These are phyloP conservation scores for Mycena galericulata DNA, from an alignment of 768 basidiomycete genomes.

Conservation along the genomic window DNA sequence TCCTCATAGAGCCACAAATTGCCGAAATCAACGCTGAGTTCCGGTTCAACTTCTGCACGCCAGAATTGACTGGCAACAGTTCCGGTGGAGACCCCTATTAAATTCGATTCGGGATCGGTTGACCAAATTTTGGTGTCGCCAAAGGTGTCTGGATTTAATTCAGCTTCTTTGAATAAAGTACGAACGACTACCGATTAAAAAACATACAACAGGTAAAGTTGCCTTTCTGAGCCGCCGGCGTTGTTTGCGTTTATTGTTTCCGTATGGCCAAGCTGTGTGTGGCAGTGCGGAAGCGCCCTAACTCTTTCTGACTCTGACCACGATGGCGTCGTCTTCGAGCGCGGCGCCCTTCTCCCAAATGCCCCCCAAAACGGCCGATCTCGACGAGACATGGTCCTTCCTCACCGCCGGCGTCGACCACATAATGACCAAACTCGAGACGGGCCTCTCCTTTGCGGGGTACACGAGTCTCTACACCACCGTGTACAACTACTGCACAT, in stretches of 20 bases:
- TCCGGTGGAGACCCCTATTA: too few relatives aligned
- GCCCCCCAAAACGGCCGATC: constrained; percentile 38
- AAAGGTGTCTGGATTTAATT: too few relatives aligned
- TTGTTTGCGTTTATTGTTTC: not conserved
- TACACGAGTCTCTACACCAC: constrained; percentile 93
- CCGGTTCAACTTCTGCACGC: too few relatives aligned
- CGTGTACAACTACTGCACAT: constrained; percentile 98
- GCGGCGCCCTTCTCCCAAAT: constrained; percentile 34
- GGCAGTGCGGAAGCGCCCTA: not conserved
- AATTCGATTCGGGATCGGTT: too few relatives aligned
- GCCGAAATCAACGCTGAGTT: too few relatives aligned
- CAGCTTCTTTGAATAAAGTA: too few relatives aligned
- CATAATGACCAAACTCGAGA: constrained; percentile 91
- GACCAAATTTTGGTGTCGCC: too few relatives aligned
- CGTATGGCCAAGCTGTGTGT: not conserved
- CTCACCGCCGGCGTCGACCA: constrained; percentile 74
- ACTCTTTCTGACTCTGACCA: not conserved
- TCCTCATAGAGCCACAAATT: too few relatives aligned
- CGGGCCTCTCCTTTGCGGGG: constrained; percentile 78
- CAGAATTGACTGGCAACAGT: too few relatives aligned
- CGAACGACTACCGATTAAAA: too few relatives aligned
- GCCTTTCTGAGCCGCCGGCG: not conserved
- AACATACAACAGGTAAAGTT: too few relatives aligned
- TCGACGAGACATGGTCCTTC: constrained; percentile 37
- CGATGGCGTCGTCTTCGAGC: constrained; percentile 22